Percentiles rank a stretch among this genome's conserved stretches.
Conservation (phyloP, 2,329 filamentous ascomycete species). For the Cytospora chrysosperma region DNA sequence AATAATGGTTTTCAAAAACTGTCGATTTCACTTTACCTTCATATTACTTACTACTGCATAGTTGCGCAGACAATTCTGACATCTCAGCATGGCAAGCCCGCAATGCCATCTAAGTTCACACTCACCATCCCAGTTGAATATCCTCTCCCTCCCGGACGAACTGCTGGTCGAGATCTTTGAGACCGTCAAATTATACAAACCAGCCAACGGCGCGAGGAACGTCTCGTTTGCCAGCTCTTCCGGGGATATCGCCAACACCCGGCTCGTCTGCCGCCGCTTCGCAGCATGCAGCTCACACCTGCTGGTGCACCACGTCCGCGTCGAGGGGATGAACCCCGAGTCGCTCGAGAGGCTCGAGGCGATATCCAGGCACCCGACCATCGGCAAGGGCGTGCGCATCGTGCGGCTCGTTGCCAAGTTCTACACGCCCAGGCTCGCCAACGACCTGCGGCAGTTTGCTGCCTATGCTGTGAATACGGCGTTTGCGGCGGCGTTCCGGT, state of each 20-base stretch:
- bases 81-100: not conserved
- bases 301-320: constrained; percentile 9
- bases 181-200: constrained; percentile 11
- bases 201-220: not conserved
- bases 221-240: constrained; percentile 11
- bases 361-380: constrained; percentile 11
- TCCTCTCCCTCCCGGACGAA: constrained; percentile 20
- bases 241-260: constrained; percentile 4
- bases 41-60: not conserved
- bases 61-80: too few relatives aligned
- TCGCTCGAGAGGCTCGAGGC: constrained; percentile 17
- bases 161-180: constrained; percentile 15
- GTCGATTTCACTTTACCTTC: too few relatives aligned
- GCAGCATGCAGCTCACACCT: constrained; percentile 16
- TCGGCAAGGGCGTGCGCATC: constrained; percentile 5
- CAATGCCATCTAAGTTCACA: not conserved
- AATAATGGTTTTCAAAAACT: too few relatives aligned
- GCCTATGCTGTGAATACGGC: constrained; percentile 7
- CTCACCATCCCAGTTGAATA: not conserved
- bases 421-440: constrained; percentile 1
- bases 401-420: constrained; percentile 6
- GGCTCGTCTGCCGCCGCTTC: constrained; percentile 18
- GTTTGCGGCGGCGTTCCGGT: not conserved
- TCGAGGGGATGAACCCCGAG: constrained; percentile 6
- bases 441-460: constrained; percentile 8